Evolutionary conservation across 2,329 filamentous ascomycete genomes (phyloP).

Genomic region (Hortaea werneckii): DNA sequence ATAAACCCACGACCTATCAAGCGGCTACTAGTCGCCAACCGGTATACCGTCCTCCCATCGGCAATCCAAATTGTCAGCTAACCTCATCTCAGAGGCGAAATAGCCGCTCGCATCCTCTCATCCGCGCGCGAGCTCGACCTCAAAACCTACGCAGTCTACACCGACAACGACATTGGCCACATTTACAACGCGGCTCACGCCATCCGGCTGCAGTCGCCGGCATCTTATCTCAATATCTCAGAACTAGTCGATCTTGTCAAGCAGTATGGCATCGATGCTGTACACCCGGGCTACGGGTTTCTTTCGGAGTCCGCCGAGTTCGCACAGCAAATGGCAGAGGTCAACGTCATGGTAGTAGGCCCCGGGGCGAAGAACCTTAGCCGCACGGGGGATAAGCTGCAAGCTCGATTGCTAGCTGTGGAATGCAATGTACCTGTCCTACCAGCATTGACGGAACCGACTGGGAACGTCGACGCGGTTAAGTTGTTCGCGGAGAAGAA

Average conservation of each 20-base stretch:
- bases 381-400: conserved; percentile 47
- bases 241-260: conserved; percentile 39
- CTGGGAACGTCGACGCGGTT: conserved; percentile 33
- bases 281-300: conserved; percentile 56
- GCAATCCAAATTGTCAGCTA: not conserved
- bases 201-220: conserved; percentile 41
- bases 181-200: conserved; percentile 42
- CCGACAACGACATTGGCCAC: conserved; percentile 45
- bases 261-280: conserved; percentile 42
- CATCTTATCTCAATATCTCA: conserved; percentile 44
- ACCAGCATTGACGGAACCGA: conserved; percentile 38
- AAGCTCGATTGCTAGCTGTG: conserved; percentile 42
- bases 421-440: conserved; percentile 44
- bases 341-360: conserved; percentile 41
- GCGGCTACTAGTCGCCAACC: conserved; percentile 21
- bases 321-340: conserved; percentile 38
- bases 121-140: conserved; percentile 49
- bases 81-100: conserved; percentile 46
- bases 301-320: conserved; percentile 47
- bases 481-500: conserved; percentile 47
- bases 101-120: conserved; percentile 50
- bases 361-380: conserved; percentile 48
- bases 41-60: conserved; percentile 9
- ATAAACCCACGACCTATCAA: conserved; percentile 14
- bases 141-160: conserved; percentile 48